phyloP scores from a whole-genome alignment of 176 grass and related monocot genomes.

The Oryza glumipatula region DNA sequence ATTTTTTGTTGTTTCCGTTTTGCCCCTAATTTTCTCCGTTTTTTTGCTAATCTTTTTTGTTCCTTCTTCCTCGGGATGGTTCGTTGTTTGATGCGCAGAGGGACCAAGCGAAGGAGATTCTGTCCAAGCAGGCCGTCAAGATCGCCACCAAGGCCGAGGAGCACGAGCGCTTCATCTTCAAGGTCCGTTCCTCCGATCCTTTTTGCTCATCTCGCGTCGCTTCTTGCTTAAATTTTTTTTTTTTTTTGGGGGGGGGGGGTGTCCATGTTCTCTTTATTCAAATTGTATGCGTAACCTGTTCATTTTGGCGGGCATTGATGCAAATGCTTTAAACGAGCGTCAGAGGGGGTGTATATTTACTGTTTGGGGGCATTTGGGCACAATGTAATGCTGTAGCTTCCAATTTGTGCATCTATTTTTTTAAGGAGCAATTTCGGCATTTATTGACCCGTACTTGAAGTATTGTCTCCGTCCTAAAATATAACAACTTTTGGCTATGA shows the following conservation, averaged over 20 bases:
- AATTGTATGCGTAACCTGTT: not conserved
- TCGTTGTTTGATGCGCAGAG: slow-evolving; percentile 44
- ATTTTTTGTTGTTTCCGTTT: not conserved
- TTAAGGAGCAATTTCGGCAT: slow-evolving; percentile 1
- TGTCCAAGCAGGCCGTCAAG: slow-evolving; percentile 90
- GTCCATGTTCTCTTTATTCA: not conserved
- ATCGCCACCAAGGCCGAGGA: slow-evolving; percentile 87
- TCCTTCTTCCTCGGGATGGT: not conserved
- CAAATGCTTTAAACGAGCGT: not conserved
- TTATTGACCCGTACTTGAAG: slow-evolving; percentile 18
- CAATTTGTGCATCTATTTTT: slow-evolving; percentile 32
- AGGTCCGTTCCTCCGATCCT: slow-evolving; percentile 51
- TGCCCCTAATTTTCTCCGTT: not conserved
- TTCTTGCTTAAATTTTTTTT: not conserved
- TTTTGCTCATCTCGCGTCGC: not conserved
- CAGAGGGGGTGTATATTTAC: not conserved
- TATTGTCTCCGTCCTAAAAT: not conserved
- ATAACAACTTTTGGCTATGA: too few species aligned
- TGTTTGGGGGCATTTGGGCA: not conserved
- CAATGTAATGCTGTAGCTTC: not conserved
- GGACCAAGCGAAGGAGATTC: slow-evolving; percentile 79
- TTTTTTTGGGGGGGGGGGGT: not conserved
- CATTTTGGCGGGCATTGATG: not conserved
- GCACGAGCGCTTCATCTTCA: slow-evolving; percentile 87
- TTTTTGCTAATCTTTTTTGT: not conserved